Evolutionary conservation across 768 basidiomycete species (phyloP), one percentile per base, ranked within the genome.

Genomic region (Serpula lacrymans): DNA sequence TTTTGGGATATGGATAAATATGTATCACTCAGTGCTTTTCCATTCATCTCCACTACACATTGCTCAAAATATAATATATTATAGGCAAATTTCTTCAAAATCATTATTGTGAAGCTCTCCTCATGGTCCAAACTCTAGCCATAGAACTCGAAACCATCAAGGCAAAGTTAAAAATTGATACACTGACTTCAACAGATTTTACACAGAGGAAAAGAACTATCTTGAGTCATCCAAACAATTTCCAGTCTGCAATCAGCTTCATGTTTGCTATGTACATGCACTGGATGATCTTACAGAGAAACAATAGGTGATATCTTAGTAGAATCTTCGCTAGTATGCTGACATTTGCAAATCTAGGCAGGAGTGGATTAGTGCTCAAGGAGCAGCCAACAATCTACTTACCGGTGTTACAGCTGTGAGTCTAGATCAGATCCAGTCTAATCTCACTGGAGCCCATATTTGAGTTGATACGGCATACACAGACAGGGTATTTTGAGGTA

Each of bases 1-100:
- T 46, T 42, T n/a, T 62, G 57, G 53, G 47, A 49, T 27, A 31
- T 23, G 1, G 43, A 53, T 13, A 55, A 58, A n/a, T 52, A 58
- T 33, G 42, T 39, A 0, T 45, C 46, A 3, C 38, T 54, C 1
- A 57, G 61, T 60, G 43, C 20, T 18, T 34, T 11, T 11, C 36
- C 18, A n/a, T 43, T 6, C n/a, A n/a, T n/a, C n/a, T n/a, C n/a
- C n/a, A n/a, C n/a, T n/a, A n/a, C n/a, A n/a, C n/a, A n/a, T n/a
- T n/a, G n/a, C n/a, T n/a, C n/a, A n/a, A n/a, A 43, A 10, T 4
- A 17, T 26, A 18, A 13, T n/a, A n/a, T 21, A 13, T 20, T 20
- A n/a, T 20, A 37, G 37, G 37, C 18, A 27, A 27, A 8, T 37
- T 46, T 46, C 42, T 43, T 16, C 5, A 22, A 18, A 44, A 37